Conservation (phyloP, 169 alveolate species). For the Neospora caninum region DNA sequence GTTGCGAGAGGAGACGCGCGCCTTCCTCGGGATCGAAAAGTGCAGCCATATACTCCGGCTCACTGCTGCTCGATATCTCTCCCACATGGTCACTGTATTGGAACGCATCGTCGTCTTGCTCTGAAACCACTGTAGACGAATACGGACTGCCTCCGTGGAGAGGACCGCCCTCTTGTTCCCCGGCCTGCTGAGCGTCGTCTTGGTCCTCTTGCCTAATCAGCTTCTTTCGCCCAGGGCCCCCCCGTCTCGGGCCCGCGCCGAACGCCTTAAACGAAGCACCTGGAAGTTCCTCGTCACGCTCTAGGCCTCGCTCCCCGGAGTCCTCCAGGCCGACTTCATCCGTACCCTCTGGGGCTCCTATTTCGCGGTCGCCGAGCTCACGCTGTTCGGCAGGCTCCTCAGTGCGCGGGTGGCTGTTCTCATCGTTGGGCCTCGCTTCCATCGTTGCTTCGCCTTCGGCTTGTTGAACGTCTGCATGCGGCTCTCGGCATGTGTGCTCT, state of each 20-base stretch:
- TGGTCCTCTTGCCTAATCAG: background rate
- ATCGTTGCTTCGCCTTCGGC: background rate
- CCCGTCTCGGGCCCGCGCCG: background rate
- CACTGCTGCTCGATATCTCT: background rate
- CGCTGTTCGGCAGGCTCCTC: too few species aligned
- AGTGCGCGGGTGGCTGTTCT: too few species aligned
- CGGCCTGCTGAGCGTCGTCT: background rate
- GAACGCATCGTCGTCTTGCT: background rate
- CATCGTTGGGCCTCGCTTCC: background rate
- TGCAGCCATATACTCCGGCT: background rate
- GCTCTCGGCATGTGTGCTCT: background rate
- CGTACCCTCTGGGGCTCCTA: too few species aligned
- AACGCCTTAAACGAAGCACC: background rate
- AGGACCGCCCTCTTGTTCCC: background rate
- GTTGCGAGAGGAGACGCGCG: background rate
- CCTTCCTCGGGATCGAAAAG: background rate
- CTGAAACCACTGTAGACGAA: background rate
- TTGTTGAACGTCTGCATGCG: background rate
- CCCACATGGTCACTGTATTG: background rate
- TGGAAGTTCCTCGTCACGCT: background rate
- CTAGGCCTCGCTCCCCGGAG: background rate
- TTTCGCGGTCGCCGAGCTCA: too few species aligned
- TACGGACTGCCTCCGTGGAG: background rate
- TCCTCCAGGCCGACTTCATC: background rate
- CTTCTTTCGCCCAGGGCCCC: background rate